These are phyloP conservation scores for Solanum gandarillasii DNA, from an alignment of 257 asterid genomes.

Conservation along the genomic window DNA sequence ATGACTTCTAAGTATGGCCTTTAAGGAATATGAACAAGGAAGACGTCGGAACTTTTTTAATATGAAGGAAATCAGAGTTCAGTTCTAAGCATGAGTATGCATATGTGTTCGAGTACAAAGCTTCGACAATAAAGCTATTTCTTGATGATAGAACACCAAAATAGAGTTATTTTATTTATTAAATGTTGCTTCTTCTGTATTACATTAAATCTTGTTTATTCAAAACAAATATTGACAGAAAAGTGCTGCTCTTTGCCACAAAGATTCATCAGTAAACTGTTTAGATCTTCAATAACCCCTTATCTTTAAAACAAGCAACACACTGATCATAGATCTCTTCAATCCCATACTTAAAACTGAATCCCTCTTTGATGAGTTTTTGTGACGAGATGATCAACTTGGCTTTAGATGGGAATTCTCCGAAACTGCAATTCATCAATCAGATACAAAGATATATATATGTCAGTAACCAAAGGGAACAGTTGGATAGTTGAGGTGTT, in stretches of 20 bases:
- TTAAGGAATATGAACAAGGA: background rate
- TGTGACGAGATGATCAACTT: conserved; percentile 12
- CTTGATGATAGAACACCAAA: background rate
- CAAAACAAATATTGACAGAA: background rate
- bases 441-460: background rate
- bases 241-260: background rate
- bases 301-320: conserved; percentile 7
- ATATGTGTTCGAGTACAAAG: background rate
- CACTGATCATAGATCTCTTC: conserved; percentile 24
- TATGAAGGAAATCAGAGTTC: background rate
- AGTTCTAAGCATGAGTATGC: background rate
- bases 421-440: conserved; percentile 10
- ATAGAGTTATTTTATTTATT: background rate
- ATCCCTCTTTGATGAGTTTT: conserved; percentile 17
- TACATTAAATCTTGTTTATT: background rate
- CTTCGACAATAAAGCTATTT: background rate
- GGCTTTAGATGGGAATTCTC: conserved; percentile 12
- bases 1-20: background rate
- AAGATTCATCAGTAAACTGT: background rate
- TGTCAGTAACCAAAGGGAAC: background rate
- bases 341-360: conserved; percentile 18
- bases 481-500: background rate
- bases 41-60: background rate
- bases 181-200: background rate
- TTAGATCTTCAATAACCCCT: conserved; percentile 8